These are phyloP conservation scores for Aschersonia sp. DNA, from an alignment of 2,329 filamentous ascomycete species.

Conservation along the genomic window DNA sequence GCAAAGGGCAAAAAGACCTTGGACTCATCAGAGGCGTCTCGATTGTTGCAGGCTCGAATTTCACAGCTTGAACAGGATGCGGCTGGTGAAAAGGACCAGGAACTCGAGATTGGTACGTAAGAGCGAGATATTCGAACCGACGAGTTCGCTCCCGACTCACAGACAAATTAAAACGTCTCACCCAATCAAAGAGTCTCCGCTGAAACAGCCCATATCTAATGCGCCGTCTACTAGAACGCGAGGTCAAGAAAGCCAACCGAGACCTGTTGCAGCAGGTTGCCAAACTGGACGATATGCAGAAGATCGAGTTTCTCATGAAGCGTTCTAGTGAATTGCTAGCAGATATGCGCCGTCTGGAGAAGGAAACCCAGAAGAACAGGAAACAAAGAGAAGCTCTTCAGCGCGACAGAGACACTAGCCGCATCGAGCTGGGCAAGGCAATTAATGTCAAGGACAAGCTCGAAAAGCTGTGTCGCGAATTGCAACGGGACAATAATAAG, in stretches of 20 bases:
- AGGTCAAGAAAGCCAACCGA: constrained; percentile 86
- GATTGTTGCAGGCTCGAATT: constrained; percentile 84
- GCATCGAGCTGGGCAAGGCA: constrained; percentile 81
- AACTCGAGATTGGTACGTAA: constrained; percentile 75
- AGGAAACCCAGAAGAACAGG: constrained; percentile 91
- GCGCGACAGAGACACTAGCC: constrained; percentile 87
- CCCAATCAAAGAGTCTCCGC: too few species aligned
- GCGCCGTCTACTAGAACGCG: constrained; percentile 48
- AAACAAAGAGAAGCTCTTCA: constrained; percentile 87
- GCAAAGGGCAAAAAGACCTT: constrained; percentile 71
- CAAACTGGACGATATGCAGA: constrained; percentile 83
- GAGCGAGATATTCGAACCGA: neutral
- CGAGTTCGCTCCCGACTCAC: too few species aligned
- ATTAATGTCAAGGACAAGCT: constrained; percentile 88
- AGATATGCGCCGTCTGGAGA: constrained; percentile 91
- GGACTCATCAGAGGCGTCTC: constrained; percentile 80
- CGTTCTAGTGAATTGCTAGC: constrained; percentile 83
- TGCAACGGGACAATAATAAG: constrained; percentile 96
- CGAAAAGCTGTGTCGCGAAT: constrained; percentile 86
- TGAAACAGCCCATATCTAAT: too few species aligned
- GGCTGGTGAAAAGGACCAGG: constrained; percentile 87
- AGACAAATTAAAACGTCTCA: too few species aligned
- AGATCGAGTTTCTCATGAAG: constrained; percentile 80
- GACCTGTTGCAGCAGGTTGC: constrained; percentile 80
- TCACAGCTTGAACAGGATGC: constrained; percentile 90